phyloP scores from a whole-genome alignment of 441 rosid species.

The Isatis lusitanica region DNA sequence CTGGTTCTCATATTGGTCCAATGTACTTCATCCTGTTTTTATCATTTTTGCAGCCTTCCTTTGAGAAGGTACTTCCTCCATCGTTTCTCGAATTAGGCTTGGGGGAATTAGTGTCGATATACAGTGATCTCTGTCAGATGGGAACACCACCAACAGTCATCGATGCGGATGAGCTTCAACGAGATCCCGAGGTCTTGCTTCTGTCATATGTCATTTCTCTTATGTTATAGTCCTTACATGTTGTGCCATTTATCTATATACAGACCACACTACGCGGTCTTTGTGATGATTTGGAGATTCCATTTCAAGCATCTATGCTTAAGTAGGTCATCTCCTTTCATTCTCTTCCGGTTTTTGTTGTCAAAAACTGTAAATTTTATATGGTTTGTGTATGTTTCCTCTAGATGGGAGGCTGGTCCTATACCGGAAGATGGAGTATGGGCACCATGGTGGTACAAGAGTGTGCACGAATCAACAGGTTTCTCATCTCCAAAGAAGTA shows the following conservation, averaged over 20 bases:
- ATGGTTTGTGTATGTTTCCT: background rate
- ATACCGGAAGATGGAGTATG: conserved; percentile 75
- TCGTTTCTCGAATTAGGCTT: conserved; percentile 77
- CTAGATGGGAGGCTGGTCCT: conserved; percentile 81
- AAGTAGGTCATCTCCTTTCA: conserved; percentile 36
- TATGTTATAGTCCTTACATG: background rate
- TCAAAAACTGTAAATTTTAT: background rate
- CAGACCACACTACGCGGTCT: conserved; percentile 71
- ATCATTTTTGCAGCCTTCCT: conserved; percentile 58
- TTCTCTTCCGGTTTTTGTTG: background rate
- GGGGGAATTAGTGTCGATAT: conserved; percentile 68
- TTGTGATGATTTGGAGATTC: conserved; percentile 78
- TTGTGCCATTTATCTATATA: background rate
- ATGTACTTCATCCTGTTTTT: background rate
- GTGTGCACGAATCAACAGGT: conserved; percentile 62
- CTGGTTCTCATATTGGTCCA: background rate
- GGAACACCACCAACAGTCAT: conserved; percentile 71
- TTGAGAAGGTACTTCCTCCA: conserved; percentile 63
- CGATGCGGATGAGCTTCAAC: conserved; percentile 71
- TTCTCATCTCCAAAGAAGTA: conserved; percentile 53
- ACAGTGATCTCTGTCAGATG: conserved; percentile 64
- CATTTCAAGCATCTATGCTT: conserved; percentile 76
- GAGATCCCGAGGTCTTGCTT: conserved; percentile 74
- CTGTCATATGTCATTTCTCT: background rate
- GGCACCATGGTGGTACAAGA: conserved; percentile 92